These are phyloP conservation scores for Dianthus caryophyllus DNA, from an alignment of 148 eudicot species.

Conservation along the genomic window DNA sequence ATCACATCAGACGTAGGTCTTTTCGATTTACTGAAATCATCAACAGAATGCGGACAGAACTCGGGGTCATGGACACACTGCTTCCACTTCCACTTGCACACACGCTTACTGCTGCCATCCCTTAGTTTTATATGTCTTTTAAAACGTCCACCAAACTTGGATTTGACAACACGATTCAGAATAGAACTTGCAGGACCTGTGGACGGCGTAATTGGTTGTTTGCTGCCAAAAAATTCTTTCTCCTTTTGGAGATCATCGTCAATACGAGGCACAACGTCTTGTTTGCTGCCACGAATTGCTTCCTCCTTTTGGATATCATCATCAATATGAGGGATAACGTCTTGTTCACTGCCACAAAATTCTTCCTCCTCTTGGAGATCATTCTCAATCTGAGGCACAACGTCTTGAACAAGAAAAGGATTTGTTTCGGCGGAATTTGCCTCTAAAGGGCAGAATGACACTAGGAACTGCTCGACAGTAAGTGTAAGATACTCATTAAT, in stretches of 20 bases:
- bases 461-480: conserved; percentile 35
- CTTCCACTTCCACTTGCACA: no score
- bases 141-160: neutral
- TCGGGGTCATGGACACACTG: conserved; percentile 39
- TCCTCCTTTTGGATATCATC: no score
- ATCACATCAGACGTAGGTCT: conserved; percentile 1
- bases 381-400: neutral
- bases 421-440: no score
- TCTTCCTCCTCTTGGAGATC: neutral
- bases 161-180: neutral
- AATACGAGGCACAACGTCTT: no score
- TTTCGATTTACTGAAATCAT: conserved; percentile 18
- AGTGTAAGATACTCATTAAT: conserved; percentile 39
- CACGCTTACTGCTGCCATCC: neutral
- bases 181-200: conserved; percentile 17
- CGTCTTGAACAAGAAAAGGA: conserved; percentile 18
- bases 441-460: conserved; percentile 16
- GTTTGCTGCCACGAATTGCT: no score
- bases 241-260: no score
- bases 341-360: neutral
- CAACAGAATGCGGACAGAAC: conserved; percentile 43
- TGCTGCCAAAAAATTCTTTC: no score
- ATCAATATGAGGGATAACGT: no score
- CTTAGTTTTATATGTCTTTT: neutral
- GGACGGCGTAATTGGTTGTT: conserved; percentile 19